Conservation (phyloP, 2,329 filamentous ascomycete species). For the Pseudocercospora fuligena region DNA sequence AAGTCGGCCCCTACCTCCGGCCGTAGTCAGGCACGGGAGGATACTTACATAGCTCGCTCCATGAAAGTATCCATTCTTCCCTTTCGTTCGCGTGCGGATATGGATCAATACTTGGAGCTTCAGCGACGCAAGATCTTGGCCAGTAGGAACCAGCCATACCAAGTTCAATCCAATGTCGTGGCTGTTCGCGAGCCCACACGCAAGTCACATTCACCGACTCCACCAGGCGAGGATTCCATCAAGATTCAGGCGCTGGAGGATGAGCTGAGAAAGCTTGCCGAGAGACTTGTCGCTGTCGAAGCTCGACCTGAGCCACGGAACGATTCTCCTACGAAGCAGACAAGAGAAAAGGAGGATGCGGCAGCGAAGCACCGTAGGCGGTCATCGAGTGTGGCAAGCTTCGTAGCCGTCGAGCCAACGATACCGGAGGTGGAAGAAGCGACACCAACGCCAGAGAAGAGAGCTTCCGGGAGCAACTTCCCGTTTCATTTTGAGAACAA, state of each 20-base stretch:
- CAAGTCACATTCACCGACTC: not conserved
- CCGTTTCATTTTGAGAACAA: slow-evolving; percentile 17
- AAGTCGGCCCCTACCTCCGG: slow-evolving; percentile 13
- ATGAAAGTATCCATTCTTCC: slow-evolving; percentile 9
- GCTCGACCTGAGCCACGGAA: slow-evolving; percentile 5
- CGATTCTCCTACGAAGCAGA: not conserved
- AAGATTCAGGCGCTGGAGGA: slow-evolving; percentile 17
- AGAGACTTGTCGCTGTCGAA: slow-evolving; percentile 20
- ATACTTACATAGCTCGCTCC: slow-evolving; percentile 5
- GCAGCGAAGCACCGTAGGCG: slow-evolving; percentile 12
- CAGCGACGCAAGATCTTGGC: slow-evolving; percentile 23
- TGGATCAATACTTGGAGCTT: slow-evolving; percentile 23
- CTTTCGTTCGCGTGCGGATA: slow-evolving; percentile 7
- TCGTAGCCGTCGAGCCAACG: slow-evolving; percentile 17
- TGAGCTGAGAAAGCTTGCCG: slow-evolving; percentile 18
- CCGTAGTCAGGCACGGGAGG: not conserved
- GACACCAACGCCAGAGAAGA: not conserved
- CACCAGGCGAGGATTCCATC: slow-evolving; percentile 4
- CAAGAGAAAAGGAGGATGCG: slow-evolving; percentile 13
- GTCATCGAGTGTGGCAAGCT: slow-evolving; percentile 18
- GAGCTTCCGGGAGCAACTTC: not conserved
- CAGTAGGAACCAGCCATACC: slow-evolving; percentile 12
- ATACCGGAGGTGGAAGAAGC: slow-evolving; percentile 21
- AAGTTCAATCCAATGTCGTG: slow-evolving; percentile 15
- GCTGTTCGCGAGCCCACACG: slow-evolving; percentile 23